Evolutionary conservation across 2,329 filamentous ascomycete genomes (phyloP), one percentile per base, ranked within the genome.

Genomic region (Ophiostoma sp.): DNA sequence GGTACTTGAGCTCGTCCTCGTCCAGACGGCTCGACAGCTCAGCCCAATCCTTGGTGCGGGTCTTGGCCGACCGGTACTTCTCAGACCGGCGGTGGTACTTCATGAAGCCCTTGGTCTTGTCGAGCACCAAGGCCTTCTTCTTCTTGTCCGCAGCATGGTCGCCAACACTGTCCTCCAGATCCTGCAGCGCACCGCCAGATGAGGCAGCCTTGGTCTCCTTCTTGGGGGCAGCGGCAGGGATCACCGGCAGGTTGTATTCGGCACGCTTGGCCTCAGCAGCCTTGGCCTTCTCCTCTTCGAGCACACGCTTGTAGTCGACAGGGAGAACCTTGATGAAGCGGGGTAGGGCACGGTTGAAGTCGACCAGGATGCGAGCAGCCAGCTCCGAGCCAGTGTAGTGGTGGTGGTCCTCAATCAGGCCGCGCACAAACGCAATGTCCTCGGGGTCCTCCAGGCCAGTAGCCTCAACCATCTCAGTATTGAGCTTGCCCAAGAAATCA

Each of bases 51-150:
- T 94, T 93, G 73, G 89, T 93, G 75, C 94, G 87, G 60, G 91
- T 93, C 79, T 92, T 90, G 5, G 91, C 87, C 77, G 88, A 89
- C 74, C 94, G 90, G 80, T 97, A 97, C 83, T 97, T 97, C 84
- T 98, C 94, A 27, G 90, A 88, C 71, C 93, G 92, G 69, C 94
- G 92, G 79, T 91, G 87, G 82, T 97, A 98, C 81, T 96, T 95
- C 93, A 96, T 97, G 85, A 98, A 98, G 39, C 94, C 94, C 76
- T 89, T 89, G 0, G 94, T 98, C 87, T 98, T 98, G 83, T 98
- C 94, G n/a, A 98, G 87, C 7, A 97, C 92, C 27, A 97, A 85
- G 6, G 93, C 92, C 80, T 94, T 93, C 83, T 90, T 90, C 69
- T 70, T 70, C 85, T 97, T 96, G 82, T 97, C 93, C 1, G 89